Evolutionary conservation across 306 rosid species (phyloP).

Genomic region (Glycine tomentella): DNA sequence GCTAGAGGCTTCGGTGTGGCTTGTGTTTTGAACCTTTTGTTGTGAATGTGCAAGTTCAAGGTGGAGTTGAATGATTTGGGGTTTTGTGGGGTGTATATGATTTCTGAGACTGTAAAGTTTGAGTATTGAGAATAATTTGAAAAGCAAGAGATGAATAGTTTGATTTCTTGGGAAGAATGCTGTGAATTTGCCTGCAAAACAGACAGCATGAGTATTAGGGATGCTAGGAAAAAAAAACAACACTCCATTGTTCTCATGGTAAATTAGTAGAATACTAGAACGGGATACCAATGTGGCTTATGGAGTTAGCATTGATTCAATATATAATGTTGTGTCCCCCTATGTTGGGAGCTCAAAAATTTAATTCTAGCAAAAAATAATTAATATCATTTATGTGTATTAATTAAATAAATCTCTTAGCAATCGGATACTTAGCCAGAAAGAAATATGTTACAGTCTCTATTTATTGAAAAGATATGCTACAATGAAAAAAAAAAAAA

Average conservation of each 20-base stretch:
- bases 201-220: not conserved
- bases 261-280: not conserved
- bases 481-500: not conserved
- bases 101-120: not conserved
- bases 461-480: not conserved
- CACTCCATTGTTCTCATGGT: not conserved
- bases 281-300: not conserved
- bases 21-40: conserved; percentile 35
- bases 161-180: not conserved
- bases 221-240: not conserved
- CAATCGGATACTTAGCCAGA: not conserved
- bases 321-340: not conserved
- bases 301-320: not conserved
- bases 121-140: not conserved
- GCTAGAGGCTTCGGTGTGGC: conserved; percentile 45
- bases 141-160: conserved; percentile 22
- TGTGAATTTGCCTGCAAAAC: conserved; percentile 3
- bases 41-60: conserved; percentile 34
- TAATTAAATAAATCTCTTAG: not conserved
- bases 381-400: not conserved
- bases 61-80: conserved; percentile 24
- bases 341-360: not conserved
- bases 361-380: not conserved
- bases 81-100: conserved; percentile 24
- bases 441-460: not conserved